These are phyloP conservation scores for Exophiala viscosa DNA, from an alignment of 2,329 filamentous ascomycete genomes.

Conservation along the genomic window DNA sequence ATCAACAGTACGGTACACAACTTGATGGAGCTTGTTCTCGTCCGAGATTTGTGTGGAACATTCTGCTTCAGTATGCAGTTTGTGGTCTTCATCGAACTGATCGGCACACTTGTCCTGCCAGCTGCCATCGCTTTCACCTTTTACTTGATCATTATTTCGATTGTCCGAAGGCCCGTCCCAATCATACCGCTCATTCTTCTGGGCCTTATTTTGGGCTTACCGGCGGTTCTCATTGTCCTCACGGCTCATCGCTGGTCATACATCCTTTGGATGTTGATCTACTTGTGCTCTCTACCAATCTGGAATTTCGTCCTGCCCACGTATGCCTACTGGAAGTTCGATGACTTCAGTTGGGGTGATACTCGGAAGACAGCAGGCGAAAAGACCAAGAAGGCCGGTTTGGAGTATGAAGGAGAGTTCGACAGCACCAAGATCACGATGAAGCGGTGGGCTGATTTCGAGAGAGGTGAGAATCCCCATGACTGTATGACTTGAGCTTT, in stretches of 20 bases:
- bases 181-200: constrained; percentile 88
- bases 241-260: constrained; percentile 93
- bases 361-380: constrained; percentile 93
- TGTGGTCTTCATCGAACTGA: constrained; percentile 88
- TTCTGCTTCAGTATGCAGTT: constrained; percentile 99
- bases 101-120: constrained; percentile 90
- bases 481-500: background rate
- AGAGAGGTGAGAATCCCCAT: constrained; percentile 56
- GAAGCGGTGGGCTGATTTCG: constrained; percentile 98
- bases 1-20: constrained; percentile 99
- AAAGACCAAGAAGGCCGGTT: constrained; percentile 78
- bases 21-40: constrained; percentile 92
- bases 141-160: constrained; percentile 87
- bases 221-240: constrained; percentile 83
- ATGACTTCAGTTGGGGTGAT: constrained; percentile 99
- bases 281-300: constrained; percentile 84
- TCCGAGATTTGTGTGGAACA: constrained; percentile 92
- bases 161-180: constrained; percentile 71
- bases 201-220: constrained; percentile 86
- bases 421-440: constrained; percentile 99
- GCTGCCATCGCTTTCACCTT: constrained; percentile 96
- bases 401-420: constrained; percentile 91
- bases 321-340: constrained; percentile 99
- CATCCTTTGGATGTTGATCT: constrained; percentile 95
- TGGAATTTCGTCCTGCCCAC: constrained; percentile 96